These are phyloP conservation scores for Aureobasidium sp. DNA, from an alignment of 2,329 filamentous ascomycete genomes.

Conservation along the genomic window DNA sequence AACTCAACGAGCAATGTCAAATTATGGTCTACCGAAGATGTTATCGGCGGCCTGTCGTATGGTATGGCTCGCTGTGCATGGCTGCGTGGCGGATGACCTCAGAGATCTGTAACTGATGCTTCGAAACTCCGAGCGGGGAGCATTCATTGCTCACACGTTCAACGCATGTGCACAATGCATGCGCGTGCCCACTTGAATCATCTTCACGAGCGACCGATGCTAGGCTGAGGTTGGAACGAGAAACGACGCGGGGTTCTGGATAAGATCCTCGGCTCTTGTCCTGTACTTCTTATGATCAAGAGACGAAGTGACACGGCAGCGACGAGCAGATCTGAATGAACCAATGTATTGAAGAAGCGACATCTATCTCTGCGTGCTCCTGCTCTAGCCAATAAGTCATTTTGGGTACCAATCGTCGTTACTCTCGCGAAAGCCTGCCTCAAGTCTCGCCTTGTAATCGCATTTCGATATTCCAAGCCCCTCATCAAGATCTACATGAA, in stretches of 20 bases:
- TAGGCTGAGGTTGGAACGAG: not conserved
- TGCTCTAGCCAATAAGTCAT: not conserved
- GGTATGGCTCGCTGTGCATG: not conserved
- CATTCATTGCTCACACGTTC: not conserved
- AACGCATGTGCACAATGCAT: not conserved
- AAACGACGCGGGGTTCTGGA: not conserved
- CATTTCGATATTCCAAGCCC: not conserved
- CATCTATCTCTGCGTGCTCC: not conserved
- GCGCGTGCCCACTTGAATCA: not conserved
- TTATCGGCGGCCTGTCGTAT: not conserved
- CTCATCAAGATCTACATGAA: constrained; percentile 22
- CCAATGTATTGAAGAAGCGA: not conserved
- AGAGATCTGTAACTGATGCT: not conserved
- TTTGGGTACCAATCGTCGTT: not conserved
- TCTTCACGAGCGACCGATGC: not conserved
- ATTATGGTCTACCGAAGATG: not conserved
- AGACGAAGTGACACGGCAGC: not conserved
- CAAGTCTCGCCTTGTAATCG: not conserved
- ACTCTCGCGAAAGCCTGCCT: not conserved
- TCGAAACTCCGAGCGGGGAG: not conserved
- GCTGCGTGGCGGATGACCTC: not conserved
- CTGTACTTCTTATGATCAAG: not conserved
- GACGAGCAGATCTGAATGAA: not conserved
- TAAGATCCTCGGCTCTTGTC: not conserved
- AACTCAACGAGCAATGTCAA: not conserved